These are phyloP conservation scores for Daldinia childiae DNA, from an alignment of 495 filamentous ascomycete genomes.

Conservation along the genomic window DNA sequence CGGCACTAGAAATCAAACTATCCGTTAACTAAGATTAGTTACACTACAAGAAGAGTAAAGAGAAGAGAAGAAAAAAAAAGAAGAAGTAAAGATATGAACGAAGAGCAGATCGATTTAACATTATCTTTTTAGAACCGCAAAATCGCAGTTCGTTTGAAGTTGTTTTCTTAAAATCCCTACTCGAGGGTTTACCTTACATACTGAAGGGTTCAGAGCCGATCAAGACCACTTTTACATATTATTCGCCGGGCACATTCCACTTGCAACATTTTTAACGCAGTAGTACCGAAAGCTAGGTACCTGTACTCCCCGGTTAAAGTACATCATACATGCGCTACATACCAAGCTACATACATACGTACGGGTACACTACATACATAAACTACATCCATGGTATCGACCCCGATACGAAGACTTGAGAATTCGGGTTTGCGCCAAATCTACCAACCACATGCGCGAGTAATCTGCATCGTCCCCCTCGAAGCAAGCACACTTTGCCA, in stretches of 20 bases:
- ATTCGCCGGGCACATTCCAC: slow-evolving; percentile 8
- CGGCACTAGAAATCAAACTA: slow-evolving; percentile 30
- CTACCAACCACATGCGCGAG: slow-evolving; percentile 48
- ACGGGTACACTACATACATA: slow-evolving; percentile 6
- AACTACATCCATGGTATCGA: slow-evolving; percentile 25
- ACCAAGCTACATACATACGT: slow-evolving; percentile 20
- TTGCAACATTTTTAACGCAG: slow-evolving; percentile 14
- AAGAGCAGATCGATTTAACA: slow-evolving; percentile 18
- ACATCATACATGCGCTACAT: slow-evolving; percentile 33
- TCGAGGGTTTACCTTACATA: background rate
- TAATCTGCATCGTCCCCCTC: slow-evolving; percentile 43
- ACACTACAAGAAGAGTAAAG: slow-evolving; percentile 7
- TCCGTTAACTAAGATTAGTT: slow-evolving; percentile 2
- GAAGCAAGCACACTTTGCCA: slow-evolving; percentile 41
- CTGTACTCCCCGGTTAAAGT: slow-evolving; percentile 33
- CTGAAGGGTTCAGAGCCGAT: slow-evolving; percentile 13
- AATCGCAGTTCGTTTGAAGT: slow-evolving; percentile 23
- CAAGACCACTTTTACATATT: slow-evolving; percentile 21
- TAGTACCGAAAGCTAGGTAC: slow-evolving; percentile 34
- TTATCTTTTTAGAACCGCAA: slow-evolving; percentile 18
- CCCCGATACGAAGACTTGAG: slow-evolving; percentile 41
- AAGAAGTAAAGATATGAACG: slow-evolving; percentile 7
- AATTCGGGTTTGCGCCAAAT: slow-evolving; percentile 47
- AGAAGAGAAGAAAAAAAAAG: background rate
- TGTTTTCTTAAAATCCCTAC: background rate